Base-by-base conservation (phyloP, 2,329 filamentous ascomycete genomes). In the Xylaria sp. region DNA sequence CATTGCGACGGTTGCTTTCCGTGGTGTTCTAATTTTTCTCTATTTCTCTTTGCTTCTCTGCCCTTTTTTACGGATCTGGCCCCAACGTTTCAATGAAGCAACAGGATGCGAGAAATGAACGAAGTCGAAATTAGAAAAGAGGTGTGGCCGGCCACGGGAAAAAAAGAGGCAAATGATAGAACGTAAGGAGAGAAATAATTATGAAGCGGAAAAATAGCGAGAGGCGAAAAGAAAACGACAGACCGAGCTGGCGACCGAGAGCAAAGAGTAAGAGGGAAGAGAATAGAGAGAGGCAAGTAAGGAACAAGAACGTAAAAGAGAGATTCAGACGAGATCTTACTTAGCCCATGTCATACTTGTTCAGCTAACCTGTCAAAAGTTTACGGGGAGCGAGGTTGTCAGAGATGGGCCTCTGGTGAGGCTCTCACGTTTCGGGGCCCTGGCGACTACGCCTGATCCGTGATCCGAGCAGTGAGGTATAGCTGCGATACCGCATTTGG, bases 111-210 rank as follows among this genome's bases (percentile, higher is more conserved):
- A 34, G 50, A 55, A 64, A 66, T 44, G 55, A 64, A 67, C 23
- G 51, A 18, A 70, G 41, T 23, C 46, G 10, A 39, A 28, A 56
- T 41, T 71, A 71, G 58, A 59, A 54, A 59, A 65, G 64, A 66
- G 39, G 46, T 72, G 75, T 76, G 74, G 75, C 74, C 74, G 72
- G 75, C 74, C 75, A 76, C 74, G 62, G 3, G 3, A 28, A 37
- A 63, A 12, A 23, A 57, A 32, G 15, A 48, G 61, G 44, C 12
- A 25, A 61, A 18, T 3, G 60, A 52, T 4, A 28, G 34, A 39
- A 25, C 39, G 25, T 20, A 69, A 51, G 52, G 44, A 63, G 57
- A 62, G n/a, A 20, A 52, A n/a, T 57, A 56, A 63, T 60, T 41
- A 70, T 69, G 46, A 65, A 46, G 41, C 8, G 57, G 39, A 66